Percentiles rank a stretch among this genome's conserved stretches.
These are phyloP conservation scores for Lathyrus sativus DNA, from an alignment of 306 rosid species.

Conservation along the genomic window DNA sequence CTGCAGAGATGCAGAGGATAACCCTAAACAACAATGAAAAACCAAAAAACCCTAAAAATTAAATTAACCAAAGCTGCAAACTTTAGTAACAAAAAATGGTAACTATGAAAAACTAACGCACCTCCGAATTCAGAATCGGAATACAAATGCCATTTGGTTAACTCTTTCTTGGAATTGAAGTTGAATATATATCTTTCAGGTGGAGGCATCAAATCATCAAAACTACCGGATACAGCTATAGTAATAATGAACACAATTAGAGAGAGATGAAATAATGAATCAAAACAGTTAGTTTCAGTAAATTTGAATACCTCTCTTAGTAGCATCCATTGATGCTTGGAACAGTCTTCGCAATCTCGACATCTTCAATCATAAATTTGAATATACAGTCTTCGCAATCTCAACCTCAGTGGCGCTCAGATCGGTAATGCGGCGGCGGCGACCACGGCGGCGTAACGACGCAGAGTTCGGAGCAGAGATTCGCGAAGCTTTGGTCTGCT, in stretches of 20 bases:
- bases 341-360: conserved; percentile 68
- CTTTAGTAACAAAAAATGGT: neutral
- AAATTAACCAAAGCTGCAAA: conserved; percentile 21
- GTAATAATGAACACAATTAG: conserved; percentile 10
- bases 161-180: conserved; percentile 78
- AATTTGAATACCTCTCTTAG: conserved; percentile 63
- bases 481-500: too few relatives aligned
- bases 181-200: conserved; percentile 73
- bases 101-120: neutral
- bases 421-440: too few relatives aligned
- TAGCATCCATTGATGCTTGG: conserved; percentile 77
- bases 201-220: conserved; percentile 92
- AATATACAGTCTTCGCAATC: too few relatives aligned
- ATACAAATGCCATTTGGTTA: conserved; percentile 88
- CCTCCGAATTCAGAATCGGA: conserved; percentile 97
- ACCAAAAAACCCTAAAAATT: conserved; percentile 14
- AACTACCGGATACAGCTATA: conserved; percentile 62
- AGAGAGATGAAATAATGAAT: neutral
- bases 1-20: conserved; percentile 89
- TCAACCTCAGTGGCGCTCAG: too few relatives aligned
- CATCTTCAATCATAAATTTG: conserved; percentile 34
- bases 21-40: conserved; percentile 53
- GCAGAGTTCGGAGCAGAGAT: too few relatives aligned
- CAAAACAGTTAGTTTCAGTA: neutral
- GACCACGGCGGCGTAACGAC: too few relatives aligned